Base-by-base conservation (phyloP, 2,329 filamentous ascomycete genomes). In the Aschersonia sp. region DNA sequence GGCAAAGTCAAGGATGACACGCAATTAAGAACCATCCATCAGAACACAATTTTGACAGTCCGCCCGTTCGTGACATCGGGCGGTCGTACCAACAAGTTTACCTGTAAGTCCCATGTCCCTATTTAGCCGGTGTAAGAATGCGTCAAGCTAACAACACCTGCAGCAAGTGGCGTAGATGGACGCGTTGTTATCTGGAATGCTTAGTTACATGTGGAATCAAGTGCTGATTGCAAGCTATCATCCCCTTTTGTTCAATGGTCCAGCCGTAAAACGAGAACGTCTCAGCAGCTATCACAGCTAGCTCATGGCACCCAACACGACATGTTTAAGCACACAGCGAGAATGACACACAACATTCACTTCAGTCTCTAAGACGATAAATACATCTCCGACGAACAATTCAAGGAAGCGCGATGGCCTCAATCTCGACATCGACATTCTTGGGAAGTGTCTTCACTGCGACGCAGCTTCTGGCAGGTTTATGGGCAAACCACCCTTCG, bases 1-100 rank as follows among this genome's bases (percentile, higher is more conserved):
- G 92, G 92, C 52, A 94, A 94, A 68, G 72, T 75, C 48, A 87
- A 87, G 61, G 89, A 94, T 59, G 89, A 97, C 63, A 96, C 89
- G 4, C 86, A 94, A 70, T 74, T 98, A 56, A 92, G 88, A 70
- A 97, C 92, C 9, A 80, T 92, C 44, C 92, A 98, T 67, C 92
- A 98, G 65, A 98, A 98, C 69, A 95, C 89, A 30, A 86, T 98
- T 61, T 88, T 79, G 60, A 95, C 82, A 2, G 72, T 98, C 46
- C 79, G 92, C 43, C 74, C 79, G 28, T 96, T 84, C 62, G 79
- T 89, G 58, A 76, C 76, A 48, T 71, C 72, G 42, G 80, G 77
- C 32, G 78, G 75, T 44, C 68, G 67, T 43, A 80, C 94, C 7
- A 77, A 69, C 51, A 88, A 89, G 67, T 91, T 97, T 58, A 95